Evolutionary conservation across 2,329 filamentous ascomycete species (phyloP).

Genomic region (Monascus ruber): DNA sequence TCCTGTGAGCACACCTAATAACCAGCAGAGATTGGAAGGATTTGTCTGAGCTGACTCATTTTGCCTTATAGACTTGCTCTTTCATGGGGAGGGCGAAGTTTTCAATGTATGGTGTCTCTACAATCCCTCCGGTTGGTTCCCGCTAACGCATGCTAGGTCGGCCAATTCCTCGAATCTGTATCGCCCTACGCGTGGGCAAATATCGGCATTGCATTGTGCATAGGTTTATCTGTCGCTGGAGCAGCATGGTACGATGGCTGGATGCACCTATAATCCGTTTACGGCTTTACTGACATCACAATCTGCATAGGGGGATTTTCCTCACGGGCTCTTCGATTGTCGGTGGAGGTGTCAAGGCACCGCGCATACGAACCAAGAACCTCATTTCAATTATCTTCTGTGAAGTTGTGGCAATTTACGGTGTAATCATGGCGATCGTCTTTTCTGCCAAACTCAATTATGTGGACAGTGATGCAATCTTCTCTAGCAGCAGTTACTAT

Average conservation of each 20-base stretch:
- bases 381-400: conserved; percentile 99
- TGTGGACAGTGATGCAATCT: conserved; percentile 53
- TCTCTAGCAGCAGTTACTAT: conserved; percentile 73
- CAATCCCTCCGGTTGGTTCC: conserved; percentile 3
- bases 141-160: conserved; percentile 48
- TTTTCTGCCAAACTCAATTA: conserved; percentile 78
- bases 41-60: conserved; percentile 10
- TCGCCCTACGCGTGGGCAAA: conserved; percentile 92
- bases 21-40: conserved; percentile 2
- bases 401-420: conserved; percentile 99
- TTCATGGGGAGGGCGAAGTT: conserved; percentile 86
- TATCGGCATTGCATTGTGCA: conserved; percentile 84
- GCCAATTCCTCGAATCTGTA: conserved; percentile 84
- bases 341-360: conserved; percentile 90
- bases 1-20: conserved; percentile 50
- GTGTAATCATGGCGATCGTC: conserved; percentile 98
- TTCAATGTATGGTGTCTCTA: conserved; percentile 61
- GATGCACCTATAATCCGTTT: neutral
- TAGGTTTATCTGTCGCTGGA: conserved; percentile 89
- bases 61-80: conserved; percentile 73
- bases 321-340: conserved; percentile 96
- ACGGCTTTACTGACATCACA: conserved; percentile 1
- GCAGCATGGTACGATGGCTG: conserved; percentile 68
- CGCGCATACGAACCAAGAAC: conserved; percentile 98
- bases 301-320: conserved; percentile 74